Evolutionary conservation across 495 filamentous ascomycete species (phyloP).

Genomic region (Melanomma pulvis-pyrius): DNA sequence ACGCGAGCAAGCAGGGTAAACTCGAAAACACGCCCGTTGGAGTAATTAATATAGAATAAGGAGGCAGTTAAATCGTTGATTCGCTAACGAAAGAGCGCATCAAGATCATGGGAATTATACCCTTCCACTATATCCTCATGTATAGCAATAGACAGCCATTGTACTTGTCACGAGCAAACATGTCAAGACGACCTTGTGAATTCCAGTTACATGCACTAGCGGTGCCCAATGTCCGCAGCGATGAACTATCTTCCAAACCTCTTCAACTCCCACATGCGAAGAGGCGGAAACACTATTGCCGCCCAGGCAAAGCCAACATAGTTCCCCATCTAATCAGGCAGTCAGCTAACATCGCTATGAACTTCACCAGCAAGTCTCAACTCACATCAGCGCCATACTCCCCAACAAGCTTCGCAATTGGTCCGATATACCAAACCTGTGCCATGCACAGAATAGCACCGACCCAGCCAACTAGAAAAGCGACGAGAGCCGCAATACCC

Average conservation of each 20-base stretch:
- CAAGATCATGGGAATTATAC: no score
- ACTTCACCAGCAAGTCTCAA: neutral
- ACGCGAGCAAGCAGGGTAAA: no score
- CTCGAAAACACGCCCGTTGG: no score
- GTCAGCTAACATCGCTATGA: neutral
- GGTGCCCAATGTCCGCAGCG: neutral
- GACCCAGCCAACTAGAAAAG: slow-evolving; percentile 48
- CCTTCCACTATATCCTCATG: no score
- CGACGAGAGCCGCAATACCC: slow-evolving; percentile 46
- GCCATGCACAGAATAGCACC: slow-evolving; percentile 48
- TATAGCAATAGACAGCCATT: no score
- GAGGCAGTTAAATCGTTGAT: no score
- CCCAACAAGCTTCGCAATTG: slow-evolving; percentile 49
- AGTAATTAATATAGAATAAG: no score
- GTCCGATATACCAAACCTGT: slow-evolving; percentile 50
- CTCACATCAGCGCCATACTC: slow-evolving; percentile 63
- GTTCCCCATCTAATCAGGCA: slow-evolving; percentile 47
- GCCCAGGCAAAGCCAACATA: slow-evolving; percentile 51
- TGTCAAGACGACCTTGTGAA: no score
- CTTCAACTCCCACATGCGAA: slow-evolving; percentile 46
- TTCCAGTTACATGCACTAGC: no score
- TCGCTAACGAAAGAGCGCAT: no score
- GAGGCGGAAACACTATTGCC: slow-evolving; percentile 45
- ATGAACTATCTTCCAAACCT: slow-evolving; percentile 41
- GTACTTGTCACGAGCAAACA: no score